Base-by-base conservation (phyloP, 139 green algal genomes). In the Edaphochlamys debaryana region DNA sequence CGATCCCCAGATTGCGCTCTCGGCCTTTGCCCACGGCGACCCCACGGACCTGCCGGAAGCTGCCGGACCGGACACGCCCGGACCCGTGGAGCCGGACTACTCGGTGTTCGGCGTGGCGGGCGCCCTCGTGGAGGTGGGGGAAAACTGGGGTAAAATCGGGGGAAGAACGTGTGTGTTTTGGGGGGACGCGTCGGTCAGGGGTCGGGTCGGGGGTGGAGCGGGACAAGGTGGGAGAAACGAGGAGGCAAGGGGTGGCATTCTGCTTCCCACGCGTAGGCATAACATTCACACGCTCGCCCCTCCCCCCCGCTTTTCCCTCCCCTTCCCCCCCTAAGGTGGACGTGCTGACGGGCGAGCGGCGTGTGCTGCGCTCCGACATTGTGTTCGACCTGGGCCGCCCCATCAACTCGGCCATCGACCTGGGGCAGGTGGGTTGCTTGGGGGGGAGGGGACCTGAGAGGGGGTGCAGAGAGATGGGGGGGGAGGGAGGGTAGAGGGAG, bases 401-500 rank as follows among this genome's bases (percentile, higher is more conserved):
- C 58, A 54, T 94, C 48, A 94, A 94, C 86, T 91, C 92, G 5
- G 91, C 87, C 20, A 74, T 95, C 37, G 92, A 95, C 79, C 77
- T 95, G 54, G 71, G 71, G 32, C 71, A 79, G 71, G 71, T 79
- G 42, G n/a, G n/a, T n/a, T n/a, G n/a, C n/a, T n/a, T 1, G 68
- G 25, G 67, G 38, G 64, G 36, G 36, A 5, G 32, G 4, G 4
- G 36, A 27, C 22, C 38, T 27, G 67, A 6, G 22, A 27, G 67
- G 38, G 40, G 38, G 67, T 34, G 38, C 7, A 8, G 4, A 5
- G 5, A 23, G 40, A 29, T 8, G 67, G 67, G 5, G 8, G 40
- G 38, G 20, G 38, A 3, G 23, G 40, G n/a, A n/a, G n/a, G n/a
- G n/a, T n/a, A n/a, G n/a, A n/a, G n/a, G n/a, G n/a, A n/a, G n/a